Evolutionary conservation across 805 yeast genomes (phyloP).

Genomic region (Zygosaccharomyces lentus): DNA sequence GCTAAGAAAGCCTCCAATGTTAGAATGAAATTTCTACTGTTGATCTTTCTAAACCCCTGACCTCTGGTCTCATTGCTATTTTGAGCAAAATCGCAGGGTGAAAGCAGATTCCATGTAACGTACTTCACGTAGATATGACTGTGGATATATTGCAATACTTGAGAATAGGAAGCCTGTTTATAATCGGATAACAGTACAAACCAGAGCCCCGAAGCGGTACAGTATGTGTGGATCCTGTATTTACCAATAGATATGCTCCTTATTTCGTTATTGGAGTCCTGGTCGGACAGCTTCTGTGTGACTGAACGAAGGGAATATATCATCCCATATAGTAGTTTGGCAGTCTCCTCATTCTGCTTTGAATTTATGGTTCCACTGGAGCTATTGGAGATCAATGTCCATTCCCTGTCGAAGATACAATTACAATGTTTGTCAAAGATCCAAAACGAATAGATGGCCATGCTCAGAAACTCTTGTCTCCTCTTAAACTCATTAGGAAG

Average conservation of each 20-base stretch:
- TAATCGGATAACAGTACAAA: slow-evolving; percentile 71
- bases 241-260: slow-evolving; percentile 58
- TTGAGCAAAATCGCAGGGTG: slow-evolving; percentile 34
- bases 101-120: slow-evolving; percentile 29
- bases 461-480: neutral
- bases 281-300: slow-evolving; percentile 47
- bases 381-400: slow-evolving; percentile 40
- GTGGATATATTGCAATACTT: slow-evolving; percentile 32
- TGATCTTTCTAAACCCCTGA: slow-evolving; percentile 32
- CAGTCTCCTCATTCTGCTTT: slow-evolving; percentile 60
- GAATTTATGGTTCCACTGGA: slow-evolving; percentile 43
- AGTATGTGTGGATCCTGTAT: slow-evolving; percentile 75
- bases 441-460: slow-evolving; percentile 80
- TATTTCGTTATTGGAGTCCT: slow-evolving; percentile 31
- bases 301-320: slow-evolving; percentile 75
- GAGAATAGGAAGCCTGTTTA: slow-evolving; percentile 27
- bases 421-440: slow-evolving; percentile 89
- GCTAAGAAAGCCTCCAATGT: slow-evolving; percentile 30
- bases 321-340: slow-evolving; percentile 82
- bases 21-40: slow-evolving; percentile 27
- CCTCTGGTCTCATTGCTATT: slow-evolving; percentile 30
- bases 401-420: slow-evolving; percentile 79
- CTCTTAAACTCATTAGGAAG: neutral
- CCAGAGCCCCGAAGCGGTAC: slow-evolving; percentile 73
- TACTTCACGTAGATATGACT: slow-evolving; percentile 32